Conservation (phyloP, 257 asterid species). For the Gentiana straminea region DNA sequence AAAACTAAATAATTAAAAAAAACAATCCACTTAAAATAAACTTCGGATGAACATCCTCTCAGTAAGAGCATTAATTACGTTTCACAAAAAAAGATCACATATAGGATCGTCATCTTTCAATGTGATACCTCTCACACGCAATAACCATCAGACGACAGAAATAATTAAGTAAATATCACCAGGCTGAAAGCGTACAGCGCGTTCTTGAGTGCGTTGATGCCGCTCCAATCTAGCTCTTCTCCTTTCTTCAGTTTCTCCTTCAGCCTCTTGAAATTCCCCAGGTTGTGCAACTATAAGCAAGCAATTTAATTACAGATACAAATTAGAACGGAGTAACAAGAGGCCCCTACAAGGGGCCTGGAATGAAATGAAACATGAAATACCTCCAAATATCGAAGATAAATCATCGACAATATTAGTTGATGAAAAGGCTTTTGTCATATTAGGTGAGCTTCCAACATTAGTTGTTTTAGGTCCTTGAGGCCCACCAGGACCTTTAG, state of each 20-base stretch:
- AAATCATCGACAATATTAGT: conserved; percentile 83
- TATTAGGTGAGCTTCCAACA: conserved; percentile 58
- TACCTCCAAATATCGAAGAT: conserved; percentile 90
- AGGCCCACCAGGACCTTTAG: conserved; percentile 48
- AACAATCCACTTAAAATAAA: not conserved
- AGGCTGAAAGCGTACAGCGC: conserved; percentile 49
- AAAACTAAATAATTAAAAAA: not conserved
- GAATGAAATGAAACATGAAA: conserved; percentile 1
- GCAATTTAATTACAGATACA: conserved; percentile 15
- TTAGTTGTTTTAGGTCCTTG: conserved; percentile 60
- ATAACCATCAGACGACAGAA: not conserved
- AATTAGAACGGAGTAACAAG: conserved; percentile 11
- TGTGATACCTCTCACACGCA: too few species aligned
- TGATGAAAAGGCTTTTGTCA: conserved; percentile 66
- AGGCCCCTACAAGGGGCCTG: conserved; percentile 1
- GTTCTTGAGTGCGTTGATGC: conserved; percentile 89
- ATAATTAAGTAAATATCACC: conserved; percentile 1
- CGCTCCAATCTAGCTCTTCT: conserved; percentile 93
- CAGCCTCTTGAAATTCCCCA: conserved; percentile 80
- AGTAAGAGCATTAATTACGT: not conserved
- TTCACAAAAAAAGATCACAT: too few species aligned
- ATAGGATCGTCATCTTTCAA: too few species aligned
- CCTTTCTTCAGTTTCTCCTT: conserved; percentile 96
- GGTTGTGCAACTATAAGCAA: conserved; percentile 39
- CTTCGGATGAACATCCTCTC: too few species aligned